phyloP scores from a whole-genome alignment of 179 eudicot genomes.

The Patellifolia procumbens region DNA sequence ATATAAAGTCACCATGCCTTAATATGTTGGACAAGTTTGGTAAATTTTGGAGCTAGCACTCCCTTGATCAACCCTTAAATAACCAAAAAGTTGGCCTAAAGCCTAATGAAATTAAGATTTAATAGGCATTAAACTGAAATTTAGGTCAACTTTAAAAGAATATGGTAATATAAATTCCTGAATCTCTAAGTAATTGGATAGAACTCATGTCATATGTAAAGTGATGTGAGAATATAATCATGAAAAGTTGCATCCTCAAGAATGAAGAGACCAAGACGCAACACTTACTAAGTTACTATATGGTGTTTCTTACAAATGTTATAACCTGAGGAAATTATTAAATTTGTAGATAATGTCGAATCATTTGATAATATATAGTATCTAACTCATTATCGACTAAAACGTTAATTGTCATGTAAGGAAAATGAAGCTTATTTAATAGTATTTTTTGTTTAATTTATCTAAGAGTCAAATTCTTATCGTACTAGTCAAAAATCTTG shows the following conservation, averaged over 20 bases:
- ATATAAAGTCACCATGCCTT: neutral
- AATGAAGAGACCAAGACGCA: neutral
- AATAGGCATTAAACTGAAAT: neutral
- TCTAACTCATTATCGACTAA: too few relatives aligned
- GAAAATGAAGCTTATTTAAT: too few relatives aligned
- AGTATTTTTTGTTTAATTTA: too few relatives aligned
- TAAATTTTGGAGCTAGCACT: neutral
- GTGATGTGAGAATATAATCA: neutral
- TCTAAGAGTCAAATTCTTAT: too few relatives aligned
- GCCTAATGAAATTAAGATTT: constrained; percentile 2
- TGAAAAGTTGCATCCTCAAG: neutral
- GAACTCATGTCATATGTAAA: neutral
- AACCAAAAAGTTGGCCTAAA: neutral
- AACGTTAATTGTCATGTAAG: too few relatives aligned
- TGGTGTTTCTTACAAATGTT: too few relatives aligned
- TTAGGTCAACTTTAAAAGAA: neutral
- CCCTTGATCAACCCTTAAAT: neutral
- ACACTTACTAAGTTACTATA: too few relatives aligned
- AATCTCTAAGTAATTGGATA: neutral
- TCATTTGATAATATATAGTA: too few relatives aligned
- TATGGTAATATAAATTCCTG: neutral
- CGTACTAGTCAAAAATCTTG: too few relatives aligned
- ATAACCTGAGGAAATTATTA: too few relatives aligned
- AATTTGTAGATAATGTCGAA: too few relatives aligned
- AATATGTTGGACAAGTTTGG: constrained; percentile 1